phyloP scores from a whole-genome alignment of 768 basidiomycete species.

The Collybiopsis confluens region DNA sequence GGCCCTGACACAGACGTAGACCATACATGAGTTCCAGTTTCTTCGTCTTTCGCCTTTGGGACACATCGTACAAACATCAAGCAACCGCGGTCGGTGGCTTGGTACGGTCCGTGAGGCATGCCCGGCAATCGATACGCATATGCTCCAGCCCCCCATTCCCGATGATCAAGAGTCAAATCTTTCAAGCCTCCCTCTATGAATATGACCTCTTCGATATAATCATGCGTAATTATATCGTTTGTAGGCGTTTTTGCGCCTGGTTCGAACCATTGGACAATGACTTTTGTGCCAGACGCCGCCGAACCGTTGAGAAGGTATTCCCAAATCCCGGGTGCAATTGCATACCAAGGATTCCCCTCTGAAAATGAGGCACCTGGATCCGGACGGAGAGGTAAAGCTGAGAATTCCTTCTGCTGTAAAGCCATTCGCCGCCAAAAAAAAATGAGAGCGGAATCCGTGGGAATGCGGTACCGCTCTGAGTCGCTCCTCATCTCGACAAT shows the following conservation, averaged over 20 bases:
- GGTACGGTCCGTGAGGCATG: neutral
- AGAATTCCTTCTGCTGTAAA: neutral
- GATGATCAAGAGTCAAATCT: neutral
- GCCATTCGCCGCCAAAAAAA: neutral
- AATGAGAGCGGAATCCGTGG: neutral
- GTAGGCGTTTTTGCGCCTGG: neutral
- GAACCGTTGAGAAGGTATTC: neutral
- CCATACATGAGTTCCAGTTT: too few species aligned
- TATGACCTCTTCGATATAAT: neutral
- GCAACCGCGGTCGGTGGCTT: neutral
- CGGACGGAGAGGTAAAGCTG: neutral
- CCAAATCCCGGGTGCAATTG: neutral
- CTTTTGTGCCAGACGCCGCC: too few species aligned
- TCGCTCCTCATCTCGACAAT: neutral
- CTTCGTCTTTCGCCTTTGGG: too few species aligned
- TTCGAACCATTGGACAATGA: neutral
- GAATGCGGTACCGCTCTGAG: neutral
- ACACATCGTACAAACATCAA: neutral
- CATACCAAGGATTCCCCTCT: neutral
- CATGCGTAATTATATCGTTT: neutral
- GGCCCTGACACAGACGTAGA: too few species aligned
- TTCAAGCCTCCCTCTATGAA: neutral
- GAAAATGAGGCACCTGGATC: neutral
- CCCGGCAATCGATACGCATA: conserved; percentile 1
- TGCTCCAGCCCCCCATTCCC: neutral